These are phyloP conservation scores for Naganishia onofrii DNA, from an alignment of 768 basidiomycete genomes.

Conservation along the genomic window DNA sequence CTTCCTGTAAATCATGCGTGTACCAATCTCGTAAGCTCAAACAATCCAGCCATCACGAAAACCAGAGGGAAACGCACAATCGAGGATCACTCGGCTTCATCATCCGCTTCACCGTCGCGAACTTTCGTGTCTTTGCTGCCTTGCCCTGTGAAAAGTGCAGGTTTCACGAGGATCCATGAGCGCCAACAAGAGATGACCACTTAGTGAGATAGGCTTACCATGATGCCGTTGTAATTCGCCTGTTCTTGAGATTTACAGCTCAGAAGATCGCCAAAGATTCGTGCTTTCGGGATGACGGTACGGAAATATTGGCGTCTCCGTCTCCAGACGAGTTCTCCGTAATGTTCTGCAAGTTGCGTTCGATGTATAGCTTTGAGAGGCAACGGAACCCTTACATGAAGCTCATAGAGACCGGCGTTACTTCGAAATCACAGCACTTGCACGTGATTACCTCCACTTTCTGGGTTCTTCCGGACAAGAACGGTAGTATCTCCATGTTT, in stretches of 20 bases:
- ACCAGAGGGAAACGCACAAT: constrained; percentile 60
- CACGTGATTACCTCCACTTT: constrained; percentile 19
- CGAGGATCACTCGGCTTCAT: constrained; percentile 90
- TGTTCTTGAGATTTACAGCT: not conserved
- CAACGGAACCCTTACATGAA: not conserved
- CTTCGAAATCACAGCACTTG: not conserved
- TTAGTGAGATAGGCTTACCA: not conserved
- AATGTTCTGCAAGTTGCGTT: not conserved
- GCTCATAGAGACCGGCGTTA: not conserved
- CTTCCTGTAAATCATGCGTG: constrained; percentile 62
- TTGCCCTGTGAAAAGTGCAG: constrained; percentile 61
- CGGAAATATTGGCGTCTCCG: not conserved
- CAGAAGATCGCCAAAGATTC: not conserved
- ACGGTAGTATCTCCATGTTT: not conserved
- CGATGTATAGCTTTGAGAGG: too few relatives aligned
- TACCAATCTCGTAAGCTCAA: constrained; percentile 1
- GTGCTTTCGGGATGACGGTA: not conserved
- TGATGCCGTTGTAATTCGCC: not conserved
- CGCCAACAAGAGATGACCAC: not conserved
- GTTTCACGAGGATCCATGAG: not conserved
- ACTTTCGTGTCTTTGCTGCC: constrained; percentile 91
- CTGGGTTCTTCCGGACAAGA: not conserved
- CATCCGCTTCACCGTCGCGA: constrained; percentile 88
- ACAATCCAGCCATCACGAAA: not conserved
- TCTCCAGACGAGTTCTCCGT: not conserved